Conservation (phyloP, 2,329 filamentous ascomycete genomes). For the Cordyceps javanica region DNA sequence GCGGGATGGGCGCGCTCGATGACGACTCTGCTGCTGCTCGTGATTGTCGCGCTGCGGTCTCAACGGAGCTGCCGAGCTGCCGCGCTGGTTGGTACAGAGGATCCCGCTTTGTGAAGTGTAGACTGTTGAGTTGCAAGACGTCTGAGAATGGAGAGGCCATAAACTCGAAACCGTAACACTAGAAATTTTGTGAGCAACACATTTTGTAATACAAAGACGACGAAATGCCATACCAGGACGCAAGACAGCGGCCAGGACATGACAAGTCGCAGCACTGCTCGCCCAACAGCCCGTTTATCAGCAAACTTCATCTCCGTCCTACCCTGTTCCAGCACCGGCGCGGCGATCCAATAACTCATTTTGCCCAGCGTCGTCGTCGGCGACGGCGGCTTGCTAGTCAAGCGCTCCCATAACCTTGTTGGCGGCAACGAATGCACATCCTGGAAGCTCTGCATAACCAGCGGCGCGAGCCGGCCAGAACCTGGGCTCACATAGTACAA, state of each 20-base stretch:
- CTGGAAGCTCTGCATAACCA: conserved; percentile 3
- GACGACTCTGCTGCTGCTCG: too few species aligned
- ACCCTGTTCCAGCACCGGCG: background rate
- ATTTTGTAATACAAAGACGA: too few species aligned
- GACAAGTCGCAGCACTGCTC: background rate
- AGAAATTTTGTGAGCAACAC: background rate
- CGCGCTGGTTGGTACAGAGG: background rate
- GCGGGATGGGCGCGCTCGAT: too few species aligned
- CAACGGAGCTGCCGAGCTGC: background rate
- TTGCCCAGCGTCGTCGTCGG: conserved; percentile 1
- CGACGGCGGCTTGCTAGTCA: background rate
- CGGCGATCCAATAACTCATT: conserved; percentile 1
- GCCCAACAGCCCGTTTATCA: background rate
- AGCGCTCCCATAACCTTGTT: background rate
- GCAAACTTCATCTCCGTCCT: background rate
- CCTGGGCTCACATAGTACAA: background rate
- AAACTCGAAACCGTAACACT: conserved; percentile 5
- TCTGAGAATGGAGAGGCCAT: background rate
- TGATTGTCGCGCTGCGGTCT: too few species aligned
- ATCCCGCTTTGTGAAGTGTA: background rate
- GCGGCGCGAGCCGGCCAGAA: background rate
- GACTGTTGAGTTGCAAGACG: background rate
- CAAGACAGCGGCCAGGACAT: background rate
- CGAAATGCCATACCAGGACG: background rate
- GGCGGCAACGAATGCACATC: background rate